Percentiles rank a stretch among this genome's conserved stretches.
phyloP scores from a whole-genome alignment of 352 stramenopile species.

The Achlya hypogyna region DNA sequence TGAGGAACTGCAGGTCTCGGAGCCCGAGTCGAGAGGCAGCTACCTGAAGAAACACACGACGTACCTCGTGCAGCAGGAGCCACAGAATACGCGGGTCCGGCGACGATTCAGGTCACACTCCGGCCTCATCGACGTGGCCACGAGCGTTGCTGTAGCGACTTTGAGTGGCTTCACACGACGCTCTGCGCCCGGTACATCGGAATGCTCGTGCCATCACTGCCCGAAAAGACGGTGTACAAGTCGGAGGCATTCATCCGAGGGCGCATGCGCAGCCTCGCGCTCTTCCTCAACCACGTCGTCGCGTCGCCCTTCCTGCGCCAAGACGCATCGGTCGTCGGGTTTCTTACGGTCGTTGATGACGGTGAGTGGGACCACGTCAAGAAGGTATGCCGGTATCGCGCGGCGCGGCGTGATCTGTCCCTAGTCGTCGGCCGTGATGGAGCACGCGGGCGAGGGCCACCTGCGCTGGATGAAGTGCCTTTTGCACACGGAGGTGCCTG shows the following conservation, averaged over 20 bases:
- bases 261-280: conserved; percentile 43
- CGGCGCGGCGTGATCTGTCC: not conserved
- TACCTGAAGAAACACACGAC: conserved; percentile 72
- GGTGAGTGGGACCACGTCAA: conserved; percentile 47
- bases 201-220: conserved; percentile 52
- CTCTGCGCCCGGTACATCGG: conserved; percentile 50
- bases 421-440: conserved; percentile 35
- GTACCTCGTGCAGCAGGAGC: conserved; percentile 37
- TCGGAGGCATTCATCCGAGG: conserved; percentile 46
- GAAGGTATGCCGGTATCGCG: conserved; percentile 24
- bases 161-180: conserved; percentile 59
- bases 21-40: conserved; percentile 43
- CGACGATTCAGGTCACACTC: conserved; percentile 43
- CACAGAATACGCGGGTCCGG: conserved; percentile 29
- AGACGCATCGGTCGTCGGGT: conserved; percentile 41
- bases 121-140: not conserved
- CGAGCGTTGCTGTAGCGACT: conserved; percentile 30
- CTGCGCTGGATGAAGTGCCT: conserved; percentile 62
- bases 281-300: conserved; percentile 50
- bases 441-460: conserved; percentile 50
- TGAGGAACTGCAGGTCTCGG: conserved; percentile 28
- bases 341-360: conserved; percentile 38
- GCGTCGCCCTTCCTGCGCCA: conserved; percentile 48
- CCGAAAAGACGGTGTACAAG: conserved; percentile 52
- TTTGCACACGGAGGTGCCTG: conserved; percentile 25